Percentiles rank a stretch among this genome's conserved stretches.
phyloP scores from a whole-genome alignment of 1,284 basidiomycete genomes.

The Neonothopanus nambi region DNA sequence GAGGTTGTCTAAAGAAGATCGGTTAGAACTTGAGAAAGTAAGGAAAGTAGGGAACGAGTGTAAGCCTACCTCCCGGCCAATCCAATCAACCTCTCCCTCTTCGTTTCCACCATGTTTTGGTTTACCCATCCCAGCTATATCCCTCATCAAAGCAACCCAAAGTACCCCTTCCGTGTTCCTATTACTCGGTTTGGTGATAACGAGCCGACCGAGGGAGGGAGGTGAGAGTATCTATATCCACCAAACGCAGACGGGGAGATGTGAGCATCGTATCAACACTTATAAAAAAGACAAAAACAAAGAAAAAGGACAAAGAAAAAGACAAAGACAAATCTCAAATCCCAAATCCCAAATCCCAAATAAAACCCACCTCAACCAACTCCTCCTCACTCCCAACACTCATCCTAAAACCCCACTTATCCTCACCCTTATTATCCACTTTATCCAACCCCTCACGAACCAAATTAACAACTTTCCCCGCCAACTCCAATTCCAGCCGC shows the following conservation, averaged over 20 bases:
- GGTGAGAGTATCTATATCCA: conserved; percentile 30
- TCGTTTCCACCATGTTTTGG: too few species aligned
- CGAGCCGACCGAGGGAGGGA: conserved; percentile 41
- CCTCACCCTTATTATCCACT: too few species aligned
- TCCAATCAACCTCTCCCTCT: too few species aligned
- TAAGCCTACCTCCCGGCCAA: too few species aligned
- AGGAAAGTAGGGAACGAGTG: too few species aligned
- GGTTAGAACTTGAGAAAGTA: too few species aligned
- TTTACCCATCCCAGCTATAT: conserved; percentile 39
- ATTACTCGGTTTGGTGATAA: conserved; percentile 61
- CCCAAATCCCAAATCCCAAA: too few species aligned
- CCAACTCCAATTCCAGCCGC: conserved; percentile 54
- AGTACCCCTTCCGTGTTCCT: conserved; percentile 42
- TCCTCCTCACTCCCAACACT: conserved; percentile 20
- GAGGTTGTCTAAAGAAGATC: conserved; percentile 19
- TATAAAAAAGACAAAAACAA: too few species aligned
- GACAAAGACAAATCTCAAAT: too few species aligned
- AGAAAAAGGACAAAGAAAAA: too few species aligned
- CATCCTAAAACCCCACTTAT: conserved; percentile 40
- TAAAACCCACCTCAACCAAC: conserved; percentile 43
- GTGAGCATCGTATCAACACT: too few species aligned
- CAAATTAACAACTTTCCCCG: conserved; percentile 45
- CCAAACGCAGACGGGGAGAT: background rate
- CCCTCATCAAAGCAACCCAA: conserved; percentile 55
- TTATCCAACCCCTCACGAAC: conserved; percentile 44